Conservation (phyloP, 768 basidiomycete species). For the Paxillus involutus region DNA sequence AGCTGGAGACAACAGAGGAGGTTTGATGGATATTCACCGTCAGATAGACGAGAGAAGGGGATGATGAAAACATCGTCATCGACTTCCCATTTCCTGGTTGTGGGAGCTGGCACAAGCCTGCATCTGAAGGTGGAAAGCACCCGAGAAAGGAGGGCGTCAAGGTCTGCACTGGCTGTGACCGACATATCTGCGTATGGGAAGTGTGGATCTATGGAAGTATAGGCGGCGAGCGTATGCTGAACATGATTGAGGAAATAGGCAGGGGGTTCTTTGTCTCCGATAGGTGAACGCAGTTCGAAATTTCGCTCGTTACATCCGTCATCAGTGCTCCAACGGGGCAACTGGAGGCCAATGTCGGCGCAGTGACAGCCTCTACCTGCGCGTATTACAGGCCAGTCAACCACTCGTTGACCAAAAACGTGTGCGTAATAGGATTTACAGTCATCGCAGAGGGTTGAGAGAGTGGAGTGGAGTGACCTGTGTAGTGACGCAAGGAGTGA, state of each 20-base stretch:
- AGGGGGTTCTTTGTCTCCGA: constrained; percentile 30
- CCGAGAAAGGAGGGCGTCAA: constrained; percentile 44
- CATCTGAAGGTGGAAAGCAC: constrained; percentile 47
- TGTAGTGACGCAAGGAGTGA: constrained; percentile 43
- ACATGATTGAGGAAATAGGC: constrained; percentile 35
- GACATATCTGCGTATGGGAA: constrained; percentile 26
- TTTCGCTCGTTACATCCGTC: constrained; percentile 12
- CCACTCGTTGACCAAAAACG: constrained; percentile 52
- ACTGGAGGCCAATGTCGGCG: constrained; percentile 19
- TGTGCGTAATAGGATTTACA: constrained; percentile 52
- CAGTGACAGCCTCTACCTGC: constrained; percentile 48
- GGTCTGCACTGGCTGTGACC: constrained; percentile 24
- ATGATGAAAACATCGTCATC: constrained; percentile 25
- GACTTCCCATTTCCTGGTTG: constrained; percentile 27
- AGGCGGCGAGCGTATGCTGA: constrained; percentile 45
- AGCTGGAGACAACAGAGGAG: constrained; percentile 22
- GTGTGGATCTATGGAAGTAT: constrained; percentile 41
- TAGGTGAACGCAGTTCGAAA: constrained; percentile 32
- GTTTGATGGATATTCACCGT: constrained; percentile 2
- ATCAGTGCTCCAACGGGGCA: constrained; percentile 8
- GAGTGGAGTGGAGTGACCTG: constrained; percentile 34
- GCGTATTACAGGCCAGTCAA: constrained; percentile 53
- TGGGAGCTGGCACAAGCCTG: constrained; percentile 15
- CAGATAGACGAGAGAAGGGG: constrained; percentile 11
- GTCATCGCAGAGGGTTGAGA: constrained; percentile 42